These are phyloP conservation scores for Marasmius tenuissimus DNA, from an alignment of 1,284 basidiomycete species.

Conservation along the genomic window DNA sequence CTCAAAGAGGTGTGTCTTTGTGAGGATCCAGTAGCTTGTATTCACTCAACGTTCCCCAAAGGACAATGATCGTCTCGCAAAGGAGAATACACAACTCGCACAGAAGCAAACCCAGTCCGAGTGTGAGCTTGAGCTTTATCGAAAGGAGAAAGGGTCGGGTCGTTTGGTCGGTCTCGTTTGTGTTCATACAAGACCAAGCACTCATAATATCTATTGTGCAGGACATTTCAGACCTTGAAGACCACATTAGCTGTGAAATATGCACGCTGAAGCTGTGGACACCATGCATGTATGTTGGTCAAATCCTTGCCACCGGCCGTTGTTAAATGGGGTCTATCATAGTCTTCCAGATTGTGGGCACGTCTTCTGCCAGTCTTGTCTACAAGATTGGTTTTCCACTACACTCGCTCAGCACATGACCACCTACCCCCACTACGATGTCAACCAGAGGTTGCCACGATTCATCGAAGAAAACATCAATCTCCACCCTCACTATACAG, in stretches of 20 bases:
- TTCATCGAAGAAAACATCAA: constrained; percentile 15
- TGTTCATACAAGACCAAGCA: not conserved
- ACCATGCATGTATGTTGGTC: constrained; percentile 55
- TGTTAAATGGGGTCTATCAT: constrained; percentile 9
- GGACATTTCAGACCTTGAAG: constrained; percentile 42
- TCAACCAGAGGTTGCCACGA: constrained; percentile 22
- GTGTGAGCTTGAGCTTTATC: not conserved
- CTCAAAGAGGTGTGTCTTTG: constrained; percentile 7
- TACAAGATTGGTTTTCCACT: constrained; percentile 66
- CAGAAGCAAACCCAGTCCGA: not conserved
- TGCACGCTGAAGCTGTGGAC: constrained; percentile 62
- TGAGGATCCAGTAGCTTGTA: not conserved
- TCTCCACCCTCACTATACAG: constrained; percentile 13
- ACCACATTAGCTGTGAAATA: constrained; percentile 59
- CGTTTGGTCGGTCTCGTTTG: not conserved
- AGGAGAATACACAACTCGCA: not conserved
- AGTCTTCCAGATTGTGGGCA: constrained; percentile 69
- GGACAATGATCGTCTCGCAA: not conserved
- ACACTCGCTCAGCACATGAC: constrained; percentile 48
- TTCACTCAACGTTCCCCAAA: not conserved
- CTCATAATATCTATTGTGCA: not conserved
- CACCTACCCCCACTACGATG: constrained; percentile 45
- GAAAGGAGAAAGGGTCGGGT: not conserved
- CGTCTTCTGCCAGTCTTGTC: constrained; percentile 62
- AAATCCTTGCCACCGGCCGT: constrained; percentile 5